A percentile compares a stretch with the other conserved stretches of the same genome.
phyloP scores from a whole-genome alignment of 768 basidiomycete genomes.

The Lactarius vividus region DNA sequence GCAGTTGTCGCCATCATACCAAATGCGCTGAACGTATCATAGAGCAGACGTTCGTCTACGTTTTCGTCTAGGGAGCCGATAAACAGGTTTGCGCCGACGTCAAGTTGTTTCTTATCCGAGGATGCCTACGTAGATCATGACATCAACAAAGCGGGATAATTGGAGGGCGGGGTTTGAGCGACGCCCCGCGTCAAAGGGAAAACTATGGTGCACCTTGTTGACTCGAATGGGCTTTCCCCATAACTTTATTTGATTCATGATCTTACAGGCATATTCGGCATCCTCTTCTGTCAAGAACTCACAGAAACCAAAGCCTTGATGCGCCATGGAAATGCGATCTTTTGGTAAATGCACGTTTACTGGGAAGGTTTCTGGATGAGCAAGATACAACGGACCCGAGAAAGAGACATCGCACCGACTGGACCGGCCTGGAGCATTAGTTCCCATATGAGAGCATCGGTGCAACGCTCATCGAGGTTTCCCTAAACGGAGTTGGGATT shows the following conservation, averaged over 20 bases:
- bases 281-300: conserved; percentile 99
- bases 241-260: conserved; percentile 99
- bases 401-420: conserved; percentile 63
- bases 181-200: not conserved
- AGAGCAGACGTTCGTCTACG: conserved; percentile 89
- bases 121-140: conserved; percentile 61
- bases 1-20: conserved; percentile 90
- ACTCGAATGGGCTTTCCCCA: conserved; percentile 99
- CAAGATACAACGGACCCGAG: not conserved
- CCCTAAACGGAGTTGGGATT: conserved; percentile 50
- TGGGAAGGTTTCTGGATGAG: conserved; percentile 32
- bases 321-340: conserved; percentile 96
- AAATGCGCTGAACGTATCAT: conserved; percentile 95
- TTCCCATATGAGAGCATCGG: conserved; percentile 96
- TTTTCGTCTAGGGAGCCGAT: conserved; percentile 94
- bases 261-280: conserved; percentile 99
- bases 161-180: conserved; percentile 13
- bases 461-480: conserved; percentile 92
- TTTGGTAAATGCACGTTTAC: conserved; percentile 98
- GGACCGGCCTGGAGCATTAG: conserved; percentile 99
- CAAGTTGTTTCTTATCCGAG: conserved; percentile 96
- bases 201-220: conserved; percentile 74
- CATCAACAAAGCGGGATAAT: not conserved
- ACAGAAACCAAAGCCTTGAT: conserved; percentile 99
- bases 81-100: conserved; percentile 97